Evolutionary conservation across 495 filamentous ascomycete genomes (phyloP).

Genomic region (Niebla homalea): DNA sequence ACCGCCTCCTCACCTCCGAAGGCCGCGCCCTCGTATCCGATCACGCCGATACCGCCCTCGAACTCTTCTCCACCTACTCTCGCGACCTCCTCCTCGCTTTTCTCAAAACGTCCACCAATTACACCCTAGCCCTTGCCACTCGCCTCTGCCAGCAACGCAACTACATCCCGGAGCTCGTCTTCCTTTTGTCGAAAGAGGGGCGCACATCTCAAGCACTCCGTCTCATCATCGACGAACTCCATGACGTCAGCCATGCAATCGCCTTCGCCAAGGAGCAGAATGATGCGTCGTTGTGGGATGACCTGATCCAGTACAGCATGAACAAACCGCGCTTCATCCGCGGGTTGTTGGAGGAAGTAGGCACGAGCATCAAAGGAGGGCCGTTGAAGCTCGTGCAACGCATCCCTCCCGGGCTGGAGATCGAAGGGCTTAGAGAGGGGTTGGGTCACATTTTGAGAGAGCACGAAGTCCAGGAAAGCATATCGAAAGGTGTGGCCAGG

Average conservation of each 20-base stretch:
- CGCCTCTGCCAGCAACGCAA: conserved; percentile 61
- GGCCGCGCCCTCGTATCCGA: conserved; percentile 69
- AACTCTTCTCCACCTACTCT: conserved; percentile 75
- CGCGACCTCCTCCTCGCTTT: conserved; percentile 70
- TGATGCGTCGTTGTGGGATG: conserved; percentile 85
- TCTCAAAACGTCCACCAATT: conserved; percentile 68
- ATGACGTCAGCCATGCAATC: conserved; percentile 83
- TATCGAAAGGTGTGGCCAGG: conserved; percentile 76
- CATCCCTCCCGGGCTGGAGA: conserved; percentile 82
- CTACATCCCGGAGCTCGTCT: conserved; percentile 83
- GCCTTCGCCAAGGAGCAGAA: conserved; percentile 85
- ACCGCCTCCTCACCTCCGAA: conserved; percentile 6
- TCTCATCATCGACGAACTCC: conserved; percentile 78
- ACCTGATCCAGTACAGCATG: conserved; percentile 89
- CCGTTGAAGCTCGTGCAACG: conserved; percentile 78
- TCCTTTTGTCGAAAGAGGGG: conserved; percentile 85
- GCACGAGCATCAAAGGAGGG: conserved; percentile 60
- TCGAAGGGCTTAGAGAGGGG: conserved; percentile 76
- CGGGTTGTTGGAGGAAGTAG: conserved; percentile 82
- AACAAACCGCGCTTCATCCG: conserved; percentile 90
- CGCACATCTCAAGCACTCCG: conserved; percentile 80
- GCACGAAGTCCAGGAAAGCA: conserved; percentile 83
- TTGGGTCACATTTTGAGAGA: conserved; percentile 78
- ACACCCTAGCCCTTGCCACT: conserved; percentile 65
- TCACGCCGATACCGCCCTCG: conserved; percentile 72